These are phyloP conservation scores for Metschnikowia rubicola DNA, from an alignment of 805 yeast species.

Conservation along the genomic window DNA sequence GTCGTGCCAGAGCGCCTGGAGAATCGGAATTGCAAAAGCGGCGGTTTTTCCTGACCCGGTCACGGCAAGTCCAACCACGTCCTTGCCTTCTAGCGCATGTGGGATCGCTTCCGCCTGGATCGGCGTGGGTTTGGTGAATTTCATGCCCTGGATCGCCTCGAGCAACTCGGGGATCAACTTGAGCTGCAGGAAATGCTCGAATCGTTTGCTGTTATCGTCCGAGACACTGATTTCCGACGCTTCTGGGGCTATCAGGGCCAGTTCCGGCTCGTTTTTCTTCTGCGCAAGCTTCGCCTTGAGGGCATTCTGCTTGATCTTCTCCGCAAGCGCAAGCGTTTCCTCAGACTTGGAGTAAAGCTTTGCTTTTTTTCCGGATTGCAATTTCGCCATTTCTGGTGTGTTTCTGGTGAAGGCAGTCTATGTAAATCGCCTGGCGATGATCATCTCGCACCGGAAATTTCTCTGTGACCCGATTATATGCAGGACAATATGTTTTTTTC, in stretches of 20 bases:
- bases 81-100: slow-evolving; percentile 84
- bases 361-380: slow-evolving; percentile 10
- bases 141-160: slow-evolving; percentile 73
- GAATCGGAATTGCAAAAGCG: slow-evolving; percentile 93
- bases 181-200: slow-evolving; percentile 50
- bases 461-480: neutral
- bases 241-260: slow-evolving; percentile 12
- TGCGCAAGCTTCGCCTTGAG: slow-evolving; percentile 20
- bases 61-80: slow-evolving; percentile 93
- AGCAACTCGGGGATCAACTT: slow-evolving; percentile 73
- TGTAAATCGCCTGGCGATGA: slow-evolving; percentile 5
- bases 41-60: slow-evolving; percentile 99
- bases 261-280: slow-evolving; percentile 12
- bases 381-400: slow-evolving; percentile 5
- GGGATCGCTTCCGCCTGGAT: slow-evolving; percentile 92
- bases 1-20: slow-evolving; percentile 86
- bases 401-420: neutral
- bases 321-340: slow-evolving; percentile 50
- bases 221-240: slow-evolving; percentile 18
- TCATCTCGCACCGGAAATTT: slow-evolving; percentile 2
- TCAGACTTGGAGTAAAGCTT: slow-evolving; percentile 15
- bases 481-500: neutral
- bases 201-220: slow-evolving; percentile 16
- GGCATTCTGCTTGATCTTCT: slow-evolving; percentile 46
- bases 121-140: slow-evolving; percentile 83